Conservation (phyloP, 495 filamentous ascomycete genomes). For the Penicillium ochrochloron region DNA sequence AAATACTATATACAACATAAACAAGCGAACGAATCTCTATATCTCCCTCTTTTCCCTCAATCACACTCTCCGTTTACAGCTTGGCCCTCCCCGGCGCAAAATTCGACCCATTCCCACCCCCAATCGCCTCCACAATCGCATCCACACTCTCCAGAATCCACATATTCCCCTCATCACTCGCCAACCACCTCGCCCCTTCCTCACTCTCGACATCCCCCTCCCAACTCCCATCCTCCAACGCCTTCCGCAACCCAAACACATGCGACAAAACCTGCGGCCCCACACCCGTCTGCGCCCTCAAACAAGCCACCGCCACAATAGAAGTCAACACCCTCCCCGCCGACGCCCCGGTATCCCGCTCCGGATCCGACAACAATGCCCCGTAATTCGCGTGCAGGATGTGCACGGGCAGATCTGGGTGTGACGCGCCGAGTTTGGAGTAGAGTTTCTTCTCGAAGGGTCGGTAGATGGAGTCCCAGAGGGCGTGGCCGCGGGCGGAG, state of each 20-base stretch:
- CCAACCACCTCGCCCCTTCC: slow-evolving; percentile 65
- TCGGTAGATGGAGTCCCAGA: slow-evolving; percentile 76
- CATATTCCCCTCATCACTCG: slow-evolving; percentile 70
- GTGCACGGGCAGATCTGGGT: slow-evolving; percentile 78
- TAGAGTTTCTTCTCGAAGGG: slow-evolving; percentile 73
- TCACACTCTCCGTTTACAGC: slow-evolving; percentile 40
- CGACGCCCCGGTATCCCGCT: slow-evolving; percentile 53
- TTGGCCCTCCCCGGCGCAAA: slow-evolving; percentile 63
- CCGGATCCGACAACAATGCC: slow-evolving; percentile 68
- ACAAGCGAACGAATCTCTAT: background rate
- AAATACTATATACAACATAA: slow-evolving; percentile 2
- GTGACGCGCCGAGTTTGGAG: slow-evolving; percentile 65
- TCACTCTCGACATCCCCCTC: slow-evolving; percentile 55
- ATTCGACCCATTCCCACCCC: slow-evolving; percentile 57
- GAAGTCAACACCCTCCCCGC: slow-evolving; percentile 68
- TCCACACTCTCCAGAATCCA: slow-evolving; percentile 76
- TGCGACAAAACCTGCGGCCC: slow-evolving; percentile 78
- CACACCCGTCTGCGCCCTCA: slow-evolving; percentile 76
- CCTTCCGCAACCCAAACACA: slow-evolving; percentile 75
- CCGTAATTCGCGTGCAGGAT: slow-evolving; percentile 75
- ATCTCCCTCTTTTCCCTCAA: background rate
- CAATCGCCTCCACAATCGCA: slow-evolving; percentile 66
- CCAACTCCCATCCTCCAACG: slow-evolving; percentile 66
- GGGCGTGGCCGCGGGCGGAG: slow-evolving; percentile 56
- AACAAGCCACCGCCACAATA: slow-evolving; percentile 68